Conservation (phyloP, 2,329 filamentous ascomycete genomes). For the Amauroascus niger region DNA sequence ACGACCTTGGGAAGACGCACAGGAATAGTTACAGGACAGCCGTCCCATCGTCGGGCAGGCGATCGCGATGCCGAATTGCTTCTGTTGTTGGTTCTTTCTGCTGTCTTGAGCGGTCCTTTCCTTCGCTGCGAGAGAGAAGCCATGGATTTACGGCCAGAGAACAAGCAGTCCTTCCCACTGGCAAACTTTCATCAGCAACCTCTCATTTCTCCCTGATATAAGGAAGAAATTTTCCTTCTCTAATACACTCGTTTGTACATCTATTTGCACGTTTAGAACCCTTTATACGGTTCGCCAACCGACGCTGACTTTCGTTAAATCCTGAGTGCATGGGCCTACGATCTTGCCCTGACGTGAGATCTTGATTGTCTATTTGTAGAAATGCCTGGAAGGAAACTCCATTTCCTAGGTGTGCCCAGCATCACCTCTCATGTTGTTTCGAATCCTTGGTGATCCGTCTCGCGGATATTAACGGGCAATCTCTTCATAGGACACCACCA, state of each 20-base stretch:
- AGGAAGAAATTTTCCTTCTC: not conserved
- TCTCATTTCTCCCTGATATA: not conserved
- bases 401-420: not conserved
- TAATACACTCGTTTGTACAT: not conserved
- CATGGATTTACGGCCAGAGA: not conserved
- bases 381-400: not conserved
- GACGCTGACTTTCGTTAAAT: not conserved
- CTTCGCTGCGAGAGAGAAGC: not conserved
- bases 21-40: no score
- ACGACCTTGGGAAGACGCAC: no score
- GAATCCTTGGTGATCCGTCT: not conserved
- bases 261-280: not conserved
- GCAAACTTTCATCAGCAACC: no score
- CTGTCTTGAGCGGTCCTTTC: not conserved
- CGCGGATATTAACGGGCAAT: constrained; percentile 2
- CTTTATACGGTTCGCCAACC: not conserved
- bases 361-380: not conserved
- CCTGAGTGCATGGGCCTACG: not conserved
- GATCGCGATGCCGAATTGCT: not conserved
- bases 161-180: not conserved
- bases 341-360: not conserved
- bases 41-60: no score
- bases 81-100: not conserved
- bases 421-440: not conserved
- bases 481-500: not conserved